phyloP scores from a whole-genome alignment of 495 filamentous ascomycete species.

The Podospora tetraspora region DNA sequence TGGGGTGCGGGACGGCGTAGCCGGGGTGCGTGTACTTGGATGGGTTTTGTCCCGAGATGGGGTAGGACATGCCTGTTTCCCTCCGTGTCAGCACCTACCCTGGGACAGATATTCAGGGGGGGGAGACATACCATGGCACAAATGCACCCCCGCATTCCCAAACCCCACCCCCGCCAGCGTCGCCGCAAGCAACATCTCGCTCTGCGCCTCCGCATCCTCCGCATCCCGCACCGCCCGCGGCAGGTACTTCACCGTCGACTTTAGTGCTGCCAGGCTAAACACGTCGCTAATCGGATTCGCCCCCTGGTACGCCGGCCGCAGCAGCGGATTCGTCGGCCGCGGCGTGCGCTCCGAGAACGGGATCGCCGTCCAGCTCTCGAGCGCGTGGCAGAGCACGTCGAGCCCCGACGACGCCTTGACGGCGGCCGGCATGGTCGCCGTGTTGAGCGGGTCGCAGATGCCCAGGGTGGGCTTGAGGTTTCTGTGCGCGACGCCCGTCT shows the following conservation, averaged over 20 bases:
- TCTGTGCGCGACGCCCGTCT: slow-evolving; percentile 92
- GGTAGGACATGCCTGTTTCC: slow-evolving; percentile 75
- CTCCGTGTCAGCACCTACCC: not conserved
- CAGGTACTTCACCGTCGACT: slow-evolving; percentile 80
- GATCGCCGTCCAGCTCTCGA: slow-evolving; percentile 96
- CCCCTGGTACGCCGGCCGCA: slow-evolving; percentile 90
- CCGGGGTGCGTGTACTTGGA: slow-evolving; percentile 74
- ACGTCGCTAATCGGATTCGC: slow-evolving; percentile 97
- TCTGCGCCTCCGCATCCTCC: slow-evolving; percentile 85
- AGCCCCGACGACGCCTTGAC: slow-evolving; percentile 89
- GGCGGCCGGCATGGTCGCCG: slow-evolving; percentile 86
- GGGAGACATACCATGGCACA: slow-evolving; percentile 67
- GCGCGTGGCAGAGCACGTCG: slow-evolving; percentile 87
- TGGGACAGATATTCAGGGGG: too few relatives aligned
- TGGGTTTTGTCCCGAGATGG: slow-evolving; percentile 88
- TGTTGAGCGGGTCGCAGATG: slow-evolving; percentile 94
- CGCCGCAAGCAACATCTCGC: slow-evolving; percentile 89
- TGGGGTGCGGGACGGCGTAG: slow-evolving; percentile 64
- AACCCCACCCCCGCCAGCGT: slow-evolving; percentile 94
- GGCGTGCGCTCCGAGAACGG: slow-evolving; percentile 82
- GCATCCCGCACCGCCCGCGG: slow-evolving; percentile 80
- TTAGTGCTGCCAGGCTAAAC: slow-evolving; percentile 79
- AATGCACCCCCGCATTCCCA: slow-evolving; percentile 93
- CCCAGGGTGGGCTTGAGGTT: slow-evolving; percentile 93
- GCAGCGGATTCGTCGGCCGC: slow-evolving; percentile 80